Evolutionary conservation across 306 rosid species (phyloP).

Genomic region (Quercus ilex): DNA sequence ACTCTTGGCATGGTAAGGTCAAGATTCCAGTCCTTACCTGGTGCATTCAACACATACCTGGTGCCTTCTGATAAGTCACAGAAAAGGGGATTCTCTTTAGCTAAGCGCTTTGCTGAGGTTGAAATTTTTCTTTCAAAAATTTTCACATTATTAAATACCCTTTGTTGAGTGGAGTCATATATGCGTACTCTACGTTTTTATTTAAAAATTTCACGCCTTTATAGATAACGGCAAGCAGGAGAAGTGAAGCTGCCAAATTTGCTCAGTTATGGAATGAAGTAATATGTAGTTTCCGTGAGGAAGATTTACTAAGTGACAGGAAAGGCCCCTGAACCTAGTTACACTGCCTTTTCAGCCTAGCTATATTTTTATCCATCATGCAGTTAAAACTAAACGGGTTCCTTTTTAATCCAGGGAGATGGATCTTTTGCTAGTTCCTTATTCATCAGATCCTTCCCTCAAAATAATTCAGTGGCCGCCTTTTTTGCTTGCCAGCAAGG

Average conservation of each 20-base stretch:
- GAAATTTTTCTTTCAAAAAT: slow-evolving; percentile 17
- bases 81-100: slow-evolving; percentile 67
- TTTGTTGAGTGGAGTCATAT: slow-evolving; percentile 13
- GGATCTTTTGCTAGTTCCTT: slow-evolving; percentile 93
- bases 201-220: slow-evolving; percentile 22
- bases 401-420: slow-evolving; percentile 74
- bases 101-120: slow-evolving; percentile 91
- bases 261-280: slow-evolving; percentile 97
- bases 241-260: slow-evolving; percentile 98
- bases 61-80: slow-evolving; percentile 84
- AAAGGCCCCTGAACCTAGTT: slow-evolving; percentile 38
- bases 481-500: slow-evolving; percentile 98
- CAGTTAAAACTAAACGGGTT: slow-evolving; percentile 28
- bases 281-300: slow-evolving; percentile 97
- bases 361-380: slow-evolving; percentile 13
- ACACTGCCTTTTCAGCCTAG: slow-evolving; percentile 23
- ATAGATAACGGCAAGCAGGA: slow-evolving; percentile 78
- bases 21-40: slow-evolving; percentile 91
- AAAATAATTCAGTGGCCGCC: slow-evolving; percentile 98
- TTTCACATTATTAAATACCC: background rate
- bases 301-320: slow-evolving; percentile 90
- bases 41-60: slow-evolving; percentile 88
- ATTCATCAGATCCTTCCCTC: slow-evolving; percentile 84
- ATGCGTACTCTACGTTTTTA: slow-evolving; percentile 14
- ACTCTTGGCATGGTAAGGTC: slow-evolving; percentile 94